Base-by-base conservation (phyloP, 768 basidiomycete genomes). In the Kwoniella newhampshirensis region DNA sequence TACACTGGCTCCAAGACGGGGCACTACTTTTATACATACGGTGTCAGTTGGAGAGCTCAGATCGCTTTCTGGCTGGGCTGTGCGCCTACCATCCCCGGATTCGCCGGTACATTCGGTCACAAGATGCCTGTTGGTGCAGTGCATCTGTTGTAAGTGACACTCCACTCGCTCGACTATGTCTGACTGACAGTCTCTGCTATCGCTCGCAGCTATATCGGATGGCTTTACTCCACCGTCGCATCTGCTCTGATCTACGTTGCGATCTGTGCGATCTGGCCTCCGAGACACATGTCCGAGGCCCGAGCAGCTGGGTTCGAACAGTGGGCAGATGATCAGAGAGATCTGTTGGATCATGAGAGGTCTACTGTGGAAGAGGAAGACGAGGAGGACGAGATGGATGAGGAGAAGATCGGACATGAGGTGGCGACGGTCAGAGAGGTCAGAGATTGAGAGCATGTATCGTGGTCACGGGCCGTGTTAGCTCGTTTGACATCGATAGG, bases 281-380 rank as follows among this genome's bases (percentile, higher is more conserved):
- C 45, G 0, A 6, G 17, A 4, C 46, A 55, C 40, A 43, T 60
- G 47, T 2, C 21, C 25, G 59, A 32, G 17, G 53, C 59, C 1
- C 37, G 53, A 0, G 45, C 43, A 2, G 56, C 55, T 3, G 27
- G 28, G 2, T 62, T 52, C 45, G 60, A 62, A 41, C n/a, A 30
- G 1, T 62, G 50, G 48, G 60, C 60, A 7, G 60, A 57, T 23
- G 56, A 53, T 1, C 56, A 62, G 46, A 30, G 36, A n/a, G 57
- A 46, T 9, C 36, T 62, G 4, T 45, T 62, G 3, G 61, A 62
- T 28, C 35, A 49, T 32, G 23, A 28, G 8, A 49, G 9, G 7
- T 17, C n/a, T 12, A 23, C 47, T 2, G n/a, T 9, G 21, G 23
- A 49, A 17, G 23, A 32, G 7, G 13, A 17, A 4, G 47, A 35